Evolutionary conservation across 2,329 filamentous ascomycete species (phyloP).

Genomic region (Trichophyton benhamiae): DNA sequence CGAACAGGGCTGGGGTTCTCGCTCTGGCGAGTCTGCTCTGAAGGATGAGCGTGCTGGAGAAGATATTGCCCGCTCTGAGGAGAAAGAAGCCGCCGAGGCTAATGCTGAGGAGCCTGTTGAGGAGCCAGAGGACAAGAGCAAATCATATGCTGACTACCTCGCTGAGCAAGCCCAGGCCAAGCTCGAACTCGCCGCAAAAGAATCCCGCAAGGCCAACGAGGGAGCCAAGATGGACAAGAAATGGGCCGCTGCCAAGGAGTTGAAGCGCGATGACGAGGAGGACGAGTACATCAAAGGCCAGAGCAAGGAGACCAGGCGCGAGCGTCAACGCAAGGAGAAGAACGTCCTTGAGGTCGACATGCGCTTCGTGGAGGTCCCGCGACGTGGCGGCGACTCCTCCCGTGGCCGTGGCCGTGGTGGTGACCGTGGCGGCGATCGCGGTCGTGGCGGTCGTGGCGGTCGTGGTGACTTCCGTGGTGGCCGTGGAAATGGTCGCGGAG

Average conservation of each 20-base stretch:
- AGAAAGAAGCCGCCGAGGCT: conserved; percentile 54
- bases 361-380: conserved; percentile 60
- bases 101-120: conserved; percentile 28
- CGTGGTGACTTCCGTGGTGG: conserved; percentile 30
- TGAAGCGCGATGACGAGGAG: conserved; percentile 50
- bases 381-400: conserved; percentile 39
- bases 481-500: conserved; percentile 33
- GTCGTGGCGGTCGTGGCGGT: conserved; percentile 22
- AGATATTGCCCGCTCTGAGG: conserved; percentile 72
- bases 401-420: conserved; percentile 40
- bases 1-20: conserved; percentile 77
- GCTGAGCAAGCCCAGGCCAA: conserved; percentile 67
- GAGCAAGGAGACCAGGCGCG: conserved; percentile 54
- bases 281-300: conserved; percentile 54
- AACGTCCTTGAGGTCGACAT: conserved; percentile 78
- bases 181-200: conserved; percentile 50
- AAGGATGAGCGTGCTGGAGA: conserved; percentile 87
- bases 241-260: conserved; percentile 71
- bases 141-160: conserved; percentile 83
- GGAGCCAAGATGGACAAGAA: conserved; percentile 80
- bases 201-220: conserved; percentile 85
- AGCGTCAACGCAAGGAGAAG: conserved; percentile 89
- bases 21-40: conserved; percentile 69
- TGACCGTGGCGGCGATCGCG: conserved; percentile 29
- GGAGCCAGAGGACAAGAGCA: conserved; percentile 71